Percentiles rank a stretch among this genome's conserved stretches.
These are phyloP conservation scores for Zopfia rhizophila DNA, from an alignment of 2,329 filamentous ascomycete genomes.

Conservation along the genomic window DNA sequence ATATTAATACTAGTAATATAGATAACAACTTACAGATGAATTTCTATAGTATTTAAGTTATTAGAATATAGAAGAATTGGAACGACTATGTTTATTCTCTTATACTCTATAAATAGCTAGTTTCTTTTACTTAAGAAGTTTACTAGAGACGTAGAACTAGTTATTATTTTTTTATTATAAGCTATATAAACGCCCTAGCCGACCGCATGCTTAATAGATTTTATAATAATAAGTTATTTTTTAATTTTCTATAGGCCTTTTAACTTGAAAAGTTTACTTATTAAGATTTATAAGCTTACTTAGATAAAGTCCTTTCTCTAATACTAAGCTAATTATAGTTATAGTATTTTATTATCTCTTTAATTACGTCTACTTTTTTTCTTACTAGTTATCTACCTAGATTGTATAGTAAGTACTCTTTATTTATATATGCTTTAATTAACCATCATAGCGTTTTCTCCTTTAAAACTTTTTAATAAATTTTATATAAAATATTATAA, in stretches of 20 bases:
- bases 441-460: conserved; percentile 16
- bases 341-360: conserved; percentile 30
- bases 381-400: conserved; percentile 34
- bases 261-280: conserved; percentile 26
- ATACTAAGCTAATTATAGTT: conserved; percentile 34
- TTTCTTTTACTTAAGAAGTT: conserved; percentile 6
- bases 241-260: conserved; percentile 28
- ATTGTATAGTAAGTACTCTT: conserved; percentile 29
- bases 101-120: conserved; percentile 11
- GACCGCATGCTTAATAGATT: conserved; percentile 19
- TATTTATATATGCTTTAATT: not conserved
- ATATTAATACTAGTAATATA: not conserved
- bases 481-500: conserved; percentile 15
- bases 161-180: conserved; percentile 17
- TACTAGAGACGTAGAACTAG: conserved; percentile 4
- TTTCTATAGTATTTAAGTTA: conserved; percentile 21
- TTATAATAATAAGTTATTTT: conserved; percentile 8
- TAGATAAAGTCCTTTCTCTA: conserved; percentile 29
- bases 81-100: conserved; percentile 6
- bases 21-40: conserved; percentile 6
- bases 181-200: conserved; percentile 25
- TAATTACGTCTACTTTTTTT: conserved; percentile 36
- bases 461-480: conserved; percentile 15
- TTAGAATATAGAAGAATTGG: conserved; percentile 19
- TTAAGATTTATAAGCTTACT: conserved; percentile 26